Evolutionary conservation across 306 rosid genomes (phyloP), one percentile per base, ranked within the genome.

Genomic region (Glycine soja): DNA sequence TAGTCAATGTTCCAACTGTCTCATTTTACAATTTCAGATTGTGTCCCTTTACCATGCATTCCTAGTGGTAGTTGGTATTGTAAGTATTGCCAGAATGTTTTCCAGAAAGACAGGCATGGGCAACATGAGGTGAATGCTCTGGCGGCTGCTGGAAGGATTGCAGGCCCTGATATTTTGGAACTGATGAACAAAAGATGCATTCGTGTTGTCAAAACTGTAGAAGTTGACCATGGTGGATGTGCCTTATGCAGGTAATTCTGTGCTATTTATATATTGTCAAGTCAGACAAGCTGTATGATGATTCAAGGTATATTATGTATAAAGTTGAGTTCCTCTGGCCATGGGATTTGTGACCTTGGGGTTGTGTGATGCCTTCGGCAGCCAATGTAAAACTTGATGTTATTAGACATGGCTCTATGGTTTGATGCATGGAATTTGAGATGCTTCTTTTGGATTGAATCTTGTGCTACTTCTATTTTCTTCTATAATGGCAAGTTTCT

Each of bases 1-100:
- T 40, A 10, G 30, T 24, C 30, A 24, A 24, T 24, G 30, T 24
- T 24, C 30, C 30, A 24, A 24, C 30, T 24, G 30, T 24, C 30
- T 24, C 30, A 24, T 30, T 65, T 61, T 42, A 19, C 59, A 43
- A 88, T 85, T 83, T 66, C 93, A 96, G 99, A 86, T 30, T 96
- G 99, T 79, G 86, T 95, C 73, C 89, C 92, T 84, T 86, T 93
- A 53, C 85, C 90, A 74, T 61, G 73, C 45, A 57, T 90, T 47
- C 93, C 98, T 1, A 84, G 63, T 80, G 98, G 90, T 45, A 71
- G 89, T 72, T 93, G 99, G 99, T 96, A 91, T 87, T 96, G 99
- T 86, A 93, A 87, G 81, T 83, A 88, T 79, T 96, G 99, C 88
- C 92, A 87, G 85, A 87, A 82, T 82, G 19, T 85, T 73, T 90